A percentile compares a stretch with the other conserved stretches of the same genome.
phyloP scores from a whole-genome alignment of 2,329 filamentous ascomycete species.

The Ceratocystis diversiconidia region DNA sequence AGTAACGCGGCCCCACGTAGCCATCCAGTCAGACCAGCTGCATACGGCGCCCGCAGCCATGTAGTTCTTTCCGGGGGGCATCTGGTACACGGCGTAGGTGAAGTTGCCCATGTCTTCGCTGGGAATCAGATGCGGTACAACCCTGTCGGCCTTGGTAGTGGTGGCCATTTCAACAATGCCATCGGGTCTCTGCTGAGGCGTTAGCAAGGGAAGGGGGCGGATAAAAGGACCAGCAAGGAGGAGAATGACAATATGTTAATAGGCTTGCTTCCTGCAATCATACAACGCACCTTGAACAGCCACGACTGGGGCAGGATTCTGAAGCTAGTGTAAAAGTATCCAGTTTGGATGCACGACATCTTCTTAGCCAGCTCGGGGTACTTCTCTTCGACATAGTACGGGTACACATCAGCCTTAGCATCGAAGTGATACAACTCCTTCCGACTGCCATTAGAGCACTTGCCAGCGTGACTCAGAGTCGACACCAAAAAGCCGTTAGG shows the following conservation, averaged over 20 bases:
- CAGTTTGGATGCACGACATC: slow-evolving; percentile 38
- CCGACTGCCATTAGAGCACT: slow-evolving; percentile 32
- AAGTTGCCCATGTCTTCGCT: slow-evolving; percentile 35
- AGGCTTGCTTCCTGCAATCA: background rate
- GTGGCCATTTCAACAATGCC: slow-evolving; percentile 35
- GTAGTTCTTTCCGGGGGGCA: slow-evolving; percentile 35
- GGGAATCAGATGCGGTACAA: slow-evolving; percentile 33
- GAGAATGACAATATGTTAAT: background rate
- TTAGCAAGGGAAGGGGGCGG: background rate
- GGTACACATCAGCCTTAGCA: slow-evolving; percentile 38
- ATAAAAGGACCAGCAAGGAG: background rate
- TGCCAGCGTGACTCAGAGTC: slow-evolving; percentile 35
- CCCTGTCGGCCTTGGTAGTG: slow-evolving; percentile 28
- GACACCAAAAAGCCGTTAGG: slow-evolving; percentile 37
- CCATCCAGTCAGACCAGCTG: slow-evolving; percentile 34
- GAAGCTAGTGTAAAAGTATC: slow-evolving; percentile 36
- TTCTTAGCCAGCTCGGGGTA: slow-evolving; percentile 34
- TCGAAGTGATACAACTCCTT: slow-evolving; percentile 40
- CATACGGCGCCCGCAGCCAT: slow-evolving; percentile 34
- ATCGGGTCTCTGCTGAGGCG: slow-evolving; percentile 22
- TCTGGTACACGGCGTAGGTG: slow-evolving; percentile 34
- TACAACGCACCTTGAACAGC: slow-evolving; percentile 30
- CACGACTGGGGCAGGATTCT: slow-evolving; percentile 33
- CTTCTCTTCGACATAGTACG: slow-evolving; percentile 30
- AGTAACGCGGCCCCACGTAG: slow-evolving; percentile 29